Evolutionary conservation across 257 asterid genomes (phyloP), one percentile per base, ranked within the genome.

Genomic region (Solanum sparsipilum): DNA sequence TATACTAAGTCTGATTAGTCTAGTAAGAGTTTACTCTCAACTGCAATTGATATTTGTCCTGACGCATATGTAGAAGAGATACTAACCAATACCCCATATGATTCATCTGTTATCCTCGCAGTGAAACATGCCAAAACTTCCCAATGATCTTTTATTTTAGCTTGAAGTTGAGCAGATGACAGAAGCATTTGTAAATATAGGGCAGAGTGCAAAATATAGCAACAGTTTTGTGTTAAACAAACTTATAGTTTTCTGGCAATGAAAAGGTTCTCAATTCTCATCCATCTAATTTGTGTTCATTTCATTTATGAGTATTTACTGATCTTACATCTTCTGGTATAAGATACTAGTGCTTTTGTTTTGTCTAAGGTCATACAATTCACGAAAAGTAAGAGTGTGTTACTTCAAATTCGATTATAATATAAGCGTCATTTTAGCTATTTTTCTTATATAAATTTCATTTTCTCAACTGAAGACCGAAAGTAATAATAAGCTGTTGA

Each of bases 1-100:
- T 96, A 96, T 78, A 97, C 99, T 6, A 95, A 93, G 44, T 95
- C 94, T 11, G 98, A 96, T 91, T 94, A 94, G 92, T 63, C 76
- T 58, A 21, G n/a, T 10, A 67, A 10, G 18, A 29, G 48, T 38
- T 38, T 21, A 29, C 9, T 85, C 36, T n/a, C 44, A 27, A 16
- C 78, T 67, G 41, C 31, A 41, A 63, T 46, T 23, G 25, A 60
- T 67, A 46, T 39, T 58, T 44, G 35, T 75, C 88, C 86, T 86
- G 82, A 90, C 12, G 18, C 44, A 39, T 58, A 84, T 38, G 41
- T 68, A 58, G 73, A 60, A 86, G 85, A 39, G 72, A 52, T 78
- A 44, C 87, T 87, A 87, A 85, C 85, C 88, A 72, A 67, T 68
- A 67, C 46, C 74, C 74, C 74, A 68, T 27, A 82, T 85, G 39